Evolutionary conservation across 495 filamentous ascomycete species (phyloP), one percentile per base, ranked within the genome.

Genomic region (Aspergillus egyptiacus): DNA sequence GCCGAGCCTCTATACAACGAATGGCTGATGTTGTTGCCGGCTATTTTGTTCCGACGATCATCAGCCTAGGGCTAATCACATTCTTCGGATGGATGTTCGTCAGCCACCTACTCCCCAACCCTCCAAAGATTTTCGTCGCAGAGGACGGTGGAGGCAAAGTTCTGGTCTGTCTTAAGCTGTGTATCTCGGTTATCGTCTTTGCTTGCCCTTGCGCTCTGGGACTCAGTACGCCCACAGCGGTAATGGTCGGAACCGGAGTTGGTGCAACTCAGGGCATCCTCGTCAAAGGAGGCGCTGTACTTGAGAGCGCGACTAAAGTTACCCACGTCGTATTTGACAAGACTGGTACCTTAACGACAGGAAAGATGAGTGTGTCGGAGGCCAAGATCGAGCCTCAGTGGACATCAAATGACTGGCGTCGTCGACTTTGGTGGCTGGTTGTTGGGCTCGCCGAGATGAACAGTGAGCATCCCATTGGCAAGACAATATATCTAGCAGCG

Each of bases 161-260:
- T 41, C 95, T 97, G 89, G 87, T 99, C 2, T 99, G 94, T 61
- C 70, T 97, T 43, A 93, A 99, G 70, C 81, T 99, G 11, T 97
- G 94, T 64, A 99, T 99, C 54, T 93, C 94, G 0, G 93, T 99
- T 45, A 95, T 99, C 63, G 94, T 97, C 15, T 96, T 99, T 66
- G 93, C 93, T 4, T 99, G 93, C 62, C 93, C 93, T 15, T 99
- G 93, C 58, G 94, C 94, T 0, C 75, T 99, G 19, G 93, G 93
- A 40, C 79, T 99, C 13, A 87, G 87, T 34, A 97, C 93, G 0
- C 93, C 93, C 2, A 99, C 93, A 0, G 93, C 93, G 1, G 91
- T 99, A 56, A 97, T 99, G 94, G 93, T 99, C 3, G 93, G 94
- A 10, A 97, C 94, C 7, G 93, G 93, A 35, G 82, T 97, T 18